A percentile compares a stretch with the other conserved stretches of the same genome.
These are phyloP conservation scores for Taiwanofungus camphoratus DNA, from an alignment of 1,284 basidiomycete species.

Conservation along the genomic window DNA sequence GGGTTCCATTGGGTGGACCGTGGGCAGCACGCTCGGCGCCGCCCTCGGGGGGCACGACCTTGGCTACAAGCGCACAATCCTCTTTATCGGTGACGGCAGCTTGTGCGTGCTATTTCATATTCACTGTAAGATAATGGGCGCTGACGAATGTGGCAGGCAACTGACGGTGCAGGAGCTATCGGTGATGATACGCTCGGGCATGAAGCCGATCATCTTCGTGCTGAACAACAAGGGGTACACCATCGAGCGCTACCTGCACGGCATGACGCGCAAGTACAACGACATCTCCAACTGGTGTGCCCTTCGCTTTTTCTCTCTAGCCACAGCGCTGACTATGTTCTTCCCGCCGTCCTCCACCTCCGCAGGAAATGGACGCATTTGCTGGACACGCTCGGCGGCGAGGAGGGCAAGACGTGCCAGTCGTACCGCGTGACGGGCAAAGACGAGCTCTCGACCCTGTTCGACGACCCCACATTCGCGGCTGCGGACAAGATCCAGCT, in stretches of 20 bases:
- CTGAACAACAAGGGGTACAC: constrained; percentile 89
- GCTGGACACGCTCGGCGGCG: constrained; percentile 52
- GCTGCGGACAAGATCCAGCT: constrained; percentile 64
- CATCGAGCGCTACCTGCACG: constrained; percentile 81
- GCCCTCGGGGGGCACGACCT: constrained; percentile 74
- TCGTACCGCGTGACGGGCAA: constrained; percentile 67
- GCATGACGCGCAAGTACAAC: constrained; percentile 61
- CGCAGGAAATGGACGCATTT: constrained; percentile 53
- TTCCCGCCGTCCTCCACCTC: neutral
- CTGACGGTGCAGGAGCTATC: constrained; percentile 74
- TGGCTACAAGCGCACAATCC: constrained; percentile 60
- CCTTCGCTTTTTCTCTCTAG: neutral
- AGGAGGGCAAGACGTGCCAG: constrained; percentile 46
- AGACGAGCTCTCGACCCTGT: constrained; percentile 55
- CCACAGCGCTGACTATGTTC: neutral
- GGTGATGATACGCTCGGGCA: constrained; percentile 63
- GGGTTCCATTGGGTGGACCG: constrained; percentile 86
- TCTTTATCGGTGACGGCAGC: constrained; percentile 87
- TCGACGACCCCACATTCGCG: constrained; percentile 54
- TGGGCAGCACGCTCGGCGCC: constrained; percentile 71
- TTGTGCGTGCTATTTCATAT: constrained; percentile 38
- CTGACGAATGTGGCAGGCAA: no score
- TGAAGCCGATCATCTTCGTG: constrained; percentile 80
- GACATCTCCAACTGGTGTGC: constrained; percentile 61
- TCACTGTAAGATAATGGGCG: neutral